These are phyloP conservation scores for Solanum peruvianum DNA, from an alignment of 257 asterid genomes.

Conservation along the genomic window DNA sequence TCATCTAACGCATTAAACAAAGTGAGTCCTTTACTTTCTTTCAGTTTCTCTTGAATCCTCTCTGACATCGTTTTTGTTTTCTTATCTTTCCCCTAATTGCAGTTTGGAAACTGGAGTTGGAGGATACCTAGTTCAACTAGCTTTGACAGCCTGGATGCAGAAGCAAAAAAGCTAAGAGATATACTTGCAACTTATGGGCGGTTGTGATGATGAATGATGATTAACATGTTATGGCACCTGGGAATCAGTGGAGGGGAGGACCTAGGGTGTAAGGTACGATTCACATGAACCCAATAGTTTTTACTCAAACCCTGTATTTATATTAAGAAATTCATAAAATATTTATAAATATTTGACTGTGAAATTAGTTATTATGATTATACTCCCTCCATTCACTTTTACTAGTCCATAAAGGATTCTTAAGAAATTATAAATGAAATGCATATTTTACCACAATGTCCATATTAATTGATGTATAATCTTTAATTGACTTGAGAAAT, in stretches of 20 bases:
- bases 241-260: not conserved
- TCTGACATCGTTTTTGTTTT: not conserved
- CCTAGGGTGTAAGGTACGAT: not conserved
- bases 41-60: not conserved
- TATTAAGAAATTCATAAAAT: not conserved
- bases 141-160: conserved; percentile 51
- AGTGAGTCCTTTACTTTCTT: not conserved
- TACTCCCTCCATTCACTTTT: not conserved
- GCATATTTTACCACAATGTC: not conserved
- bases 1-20: not conserved
- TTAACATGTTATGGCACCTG: not conserved
- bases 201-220: conserved; percentile 6
- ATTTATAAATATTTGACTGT: not conserved
- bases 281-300: not conserved
- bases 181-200: conserved; percentile 69
- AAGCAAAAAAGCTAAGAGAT: conserved; percentile 60
- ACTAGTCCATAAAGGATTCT: not conserved
- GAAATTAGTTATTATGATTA: not conserved
- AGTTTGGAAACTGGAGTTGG: conserved; percentile 99
- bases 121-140: conserved; percentile 59
- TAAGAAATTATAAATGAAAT: not conserved
- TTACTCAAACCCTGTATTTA: not conserved
- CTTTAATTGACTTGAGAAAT: not conserved
- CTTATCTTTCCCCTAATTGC: conserved; percentile 3
- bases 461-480: not conserved